Conservation (phyloP, 441 rosid genomes). For the Populus hybrid region DNA sequence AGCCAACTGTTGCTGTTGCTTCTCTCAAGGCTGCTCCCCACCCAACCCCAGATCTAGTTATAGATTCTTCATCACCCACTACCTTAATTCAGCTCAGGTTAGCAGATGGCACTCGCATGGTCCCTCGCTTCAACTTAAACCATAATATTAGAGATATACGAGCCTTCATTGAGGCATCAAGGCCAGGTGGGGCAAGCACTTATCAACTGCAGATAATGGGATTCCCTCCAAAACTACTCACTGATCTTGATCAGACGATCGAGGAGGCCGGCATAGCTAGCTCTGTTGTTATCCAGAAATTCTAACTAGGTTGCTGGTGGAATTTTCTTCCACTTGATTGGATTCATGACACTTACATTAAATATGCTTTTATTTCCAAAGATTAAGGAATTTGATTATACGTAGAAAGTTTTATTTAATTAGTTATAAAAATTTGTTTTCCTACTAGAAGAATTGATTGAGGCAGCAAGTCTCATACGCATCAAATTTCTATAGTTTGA, state of each 20-base stretch:
- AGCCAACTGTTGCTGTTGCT: constrained; percentile 24
- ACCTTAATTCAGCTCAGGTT: constrained; percentile 88
- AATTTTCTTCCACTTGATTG: not conserved
- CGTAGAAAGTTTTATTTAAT: not conserved
- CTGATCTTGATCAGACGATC: constrained; percentile 60
- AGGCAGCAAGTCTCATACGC: not conserved
- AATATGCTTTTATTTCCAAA: not conserved
- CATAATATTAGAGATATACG: constrained; percentile 70
- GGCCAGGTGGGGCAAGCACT: constrained; percentile 52
- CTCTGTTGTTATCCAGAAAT: constrained; percentile 89
- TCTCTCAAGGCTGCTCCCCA: constrained; percentile 36
- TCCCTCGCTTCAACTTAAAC: constrained; percentile 67
- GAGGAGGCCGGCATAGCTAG: constrained; percentile 82
- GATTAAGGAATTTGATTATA: not conserved
- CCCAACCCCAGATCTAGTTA: constrained; percentile 40
- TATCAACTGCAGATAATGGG: constrained; percentile 93
- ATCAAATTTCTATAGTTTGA: not conserved
- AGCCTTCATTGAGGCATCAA: constrained; percentile 66
- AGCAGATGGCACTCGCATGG: constrained; percentile 83
- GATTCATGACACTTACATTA: not conserved
- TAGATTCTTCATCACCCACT: constrained; percentile 61
- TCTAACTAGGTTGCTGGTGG: constrained; percentile 30
- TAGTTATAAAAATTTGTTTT: not conserved
- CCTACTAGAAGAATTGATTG: not conserved
- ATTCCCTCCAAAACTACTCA: constrained; percentile 76